phyloP scores from a whole-genome alignment of 192 early-diverging fungal species.

The Coemansia sp. region DNA sequence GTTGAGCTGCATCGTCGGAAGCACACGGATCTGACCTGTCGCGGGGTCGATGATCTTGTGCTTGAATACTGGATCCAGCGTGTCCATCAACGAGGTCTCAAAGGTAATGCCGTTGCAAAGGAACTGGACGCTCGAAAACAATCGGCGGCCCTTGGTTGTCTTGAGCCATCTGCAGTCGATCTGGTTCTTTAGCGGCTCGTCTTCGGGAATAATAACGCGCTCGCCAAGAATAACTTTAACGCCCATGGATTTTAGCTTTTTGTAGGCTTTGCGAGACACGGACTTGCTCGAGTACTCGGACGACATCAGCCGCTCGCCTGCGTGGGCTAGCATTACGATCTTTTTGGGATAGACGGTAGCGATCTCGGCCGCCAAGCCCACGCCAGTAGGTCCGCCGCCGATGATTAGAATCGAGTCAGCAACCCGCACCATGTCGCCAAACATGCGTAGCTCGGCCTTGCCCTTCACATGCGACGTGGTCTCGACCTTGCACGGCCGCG shows the following conservation, averaged over 20 bases:
- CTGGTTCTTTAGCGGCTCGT: conserved; percentile 48
- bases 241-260: conserved; percentile 51
- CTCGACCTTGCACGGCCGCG: conserved; percentile 52
- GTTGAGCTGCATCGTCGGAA: conserved; percentile 71
- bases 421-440: conserved; percentile 55
- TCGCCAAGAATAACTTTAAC: conserved; percentile 58
- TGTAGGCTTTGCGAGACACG: conserved; percentile 59
- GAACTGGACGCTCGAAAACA: conserved; percentile 60
- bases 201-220: conserved; percentile 63
- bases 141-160: conserved; percentile 46
- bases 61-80: conserved; percentile 50
- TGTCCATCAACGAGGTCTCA: conserved; percentile 63
- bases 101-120: conserved; percentile 72
- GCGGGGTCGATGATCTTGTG: conserved; percentile 55
- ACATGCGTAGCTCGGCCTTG: conserved; percentile 41
- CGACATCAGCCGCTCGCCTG: conserved; percentile 35
- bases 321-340: conserved; percentile 36
- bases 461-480: conserved; percentile 30
- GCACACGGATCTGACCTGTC: conserved; percentile 63
- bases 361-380: conserved; percentile 77
- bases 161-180: conserved; percentile 48
- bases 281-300: conserved; percentile 37
- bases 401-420: conserved; percentile 64
- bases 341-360: conserved; percentile 48
- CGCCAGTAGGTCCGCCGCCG: conserved; percentile 75